Evolutionary conservation across 2,329 filamentous ascomycete species (phyloP), one percentile per base, ranked within the genome.

Genomic region (Xylariaceae sp.): DNA sequence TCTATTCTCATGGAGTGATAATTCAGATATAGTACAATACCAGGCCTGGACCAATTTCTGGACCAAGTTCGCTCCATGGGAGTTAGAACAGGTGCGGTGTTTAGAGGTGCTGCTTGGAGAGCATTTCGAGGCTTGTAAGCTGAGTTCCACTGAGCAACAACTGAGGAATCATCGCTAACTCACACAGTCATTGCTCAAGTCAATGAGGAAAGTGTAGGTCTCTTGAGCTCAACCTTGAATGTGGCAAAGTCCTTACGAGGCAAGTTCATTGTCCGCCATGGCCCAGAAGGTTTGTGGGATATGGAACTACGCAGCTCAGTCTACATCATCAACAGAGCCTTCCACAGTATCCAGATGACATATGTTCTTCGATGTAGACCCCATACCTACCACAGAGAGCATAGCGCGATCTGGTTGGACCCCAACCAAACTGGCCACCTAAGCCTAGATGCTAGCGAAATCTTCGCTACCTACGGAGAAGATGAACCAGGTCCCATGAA

Each of bases 41-140:
- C 2, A 16, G 29, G 40, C 45, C 15, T 50, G 51, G 51, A 46
- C 40, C 2, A n/a, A 4, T 3, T 56, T 53, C 30, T 56, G 53
- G 47, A 33, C 13, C 18, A 11, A 18, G 2, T n/a, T 51, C 3
- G 9, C 13, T 2, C 53, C 48, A 18, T 51, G 53, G 53, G 53
- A 55, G 11, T 8, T 52, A 13, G 47, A 48, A n/a, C 53, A 55
- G 21, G 37, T 55, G 2, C 41, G 18, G 15, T 30, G 41, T 13
- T 37, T 35, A 8, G 36, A 52, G 30, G 30, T 13, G 29, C 24
- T 48, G 9, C 20, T 55, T 4, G 10, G 20, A 8, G 7, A 6
- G 8, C 5, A 39, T n/a, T n/a, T 48, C 9, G 3, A 4, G 2
- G 11, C 1, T 5, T 3, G 47, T 52, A 46, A 43, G 46, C 49